Conservation (phyloP, 23 red algal species). For the Gracilaria caudata region DNA sequence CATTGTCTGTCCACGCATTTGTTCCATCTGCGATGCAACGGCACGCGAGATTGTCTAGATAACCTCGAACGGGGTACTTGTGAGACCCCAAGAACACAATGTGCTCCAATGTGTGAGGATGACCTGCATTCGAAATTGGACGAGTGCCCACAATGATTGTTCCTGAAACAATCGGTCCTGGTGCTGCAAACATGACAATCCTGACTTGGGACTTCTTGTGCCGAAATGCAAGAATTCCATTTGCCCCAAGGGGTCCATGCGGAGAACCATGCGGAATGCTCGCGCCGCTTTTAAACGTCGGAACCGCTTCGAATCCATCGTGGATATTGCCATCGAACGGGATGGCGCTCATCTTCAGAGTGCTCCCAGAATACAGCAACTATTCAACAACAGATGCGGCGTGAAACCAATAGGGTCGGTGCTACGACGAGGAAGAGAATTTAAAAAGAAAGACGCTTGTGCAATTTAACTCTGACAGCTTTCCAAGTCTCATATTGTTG, state of each 20-base stretch:
- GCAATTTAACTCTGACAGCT: too few relatives aligned
- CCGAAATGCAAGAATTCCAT: constrained; percentile 52
- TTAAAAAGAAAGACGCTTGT: too few relatives aligned
- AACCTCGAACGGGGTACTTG: constrained; percentile 77
- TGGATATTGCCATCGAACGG: neutral
- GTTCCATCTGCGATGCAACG: constrained; percentile 86
- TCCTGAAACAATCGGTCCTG: constrained; percentile 70
- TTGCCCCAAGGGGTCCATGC: constrained; percentile 19
- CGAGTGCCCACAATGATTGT: constrained; percentile 70
- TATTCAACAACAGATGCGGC: too few relatives aligned
- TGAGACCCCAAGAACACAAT: constrained; percentile 95
- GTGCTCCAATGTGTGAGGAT: constrained; percentile 95
- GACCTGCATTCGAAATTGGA: constrained; percentile 78
- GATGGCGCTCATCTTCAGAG: constrained; percentile 1
- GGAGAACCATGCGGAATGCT: constrained; percentile 5
- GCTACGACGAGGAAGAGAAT: too few relatives aligned
- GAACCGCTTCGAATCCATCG: constrained; percentile 27
- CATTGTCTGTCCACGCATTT: constrained; percentile 94
- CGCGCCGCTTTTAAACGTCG: constrained; percentile 1
- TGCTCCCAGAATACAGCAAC: neutral
- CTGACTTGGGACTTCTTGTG: constrained; percentile 53
- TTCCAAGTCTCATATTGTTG: too few relatives aligned
- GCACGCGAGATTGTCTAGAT: constrained; percentile 88
- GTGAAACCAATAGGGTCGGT: too few relatives aligned
- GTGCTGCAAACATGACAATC: constrained; percentile 68